These are phyloP conservation scores for Meripilus lineatus DNA, from an alignment of 1,284 basidiomycete species.

Conservation along the genomic window DNA sequence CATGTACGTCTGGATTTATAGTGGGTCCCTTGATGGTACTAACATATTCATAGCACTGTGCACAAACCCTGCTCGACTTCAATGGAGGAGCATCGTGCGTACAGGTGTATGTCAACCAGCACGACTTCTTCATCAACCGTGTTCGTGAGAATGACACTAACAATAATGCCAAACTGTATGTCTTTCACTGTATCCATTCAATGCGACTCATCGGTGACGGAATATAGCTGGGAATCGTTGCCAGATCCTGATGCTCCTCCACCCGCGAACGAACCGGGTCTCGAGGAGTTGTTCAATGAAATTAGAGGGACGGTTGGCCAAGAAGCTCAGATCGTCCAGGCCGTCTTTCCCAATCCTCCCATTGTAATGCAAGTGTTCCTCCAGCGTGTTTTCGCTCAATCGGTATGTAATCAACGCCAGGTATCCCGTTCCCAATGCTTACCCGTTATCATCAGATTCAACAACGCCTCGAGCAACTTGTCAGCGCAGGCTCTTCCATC, in stretches of 20 bases:
- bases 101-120: constrained; percentile 99
- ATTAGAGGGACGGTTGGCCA: constrained; percentile 91
- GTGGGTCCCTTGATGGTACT: not conserved
- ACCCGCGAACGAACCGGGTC: constrained; percentile 78
- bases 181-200: no score
- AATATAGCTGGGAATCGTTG: constrained; percentile 71
- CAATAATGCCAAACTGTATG: constrained; percentile 61
- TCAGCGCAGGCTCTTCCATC: constrained; percentile 67
- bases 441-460: constrained; percentile 62
- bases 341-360: constrained; percentile 95
- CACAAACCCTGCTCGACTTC: constrained; percentile 94
- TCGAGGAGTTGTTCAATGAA: constrained; percentile 80
- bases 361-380: constrained; percentile 99
- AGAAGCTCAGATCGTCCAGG: constrained; percentile 97
- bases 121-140: constrained; percentile 98
- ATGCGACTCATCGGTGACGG: no score
- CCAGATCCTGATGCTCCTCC: constrained; percentile 77
- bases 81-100: constrained; percentile 97
- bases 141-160: constrained; percentile 56
- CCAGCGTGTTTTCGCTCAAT: constrained; percentile 97
- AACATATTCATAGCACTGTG: constrained; percentile 72
- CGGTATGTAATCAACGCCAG: constrained; percentile 47
- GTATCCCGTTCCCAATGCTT: not conserved
- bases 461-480: constrained; percentile 86
- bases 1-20: constrained; percentile 54